Conservation (phyloP, 345 rosid genomes). For the Gossypium arboreum region DNA sequence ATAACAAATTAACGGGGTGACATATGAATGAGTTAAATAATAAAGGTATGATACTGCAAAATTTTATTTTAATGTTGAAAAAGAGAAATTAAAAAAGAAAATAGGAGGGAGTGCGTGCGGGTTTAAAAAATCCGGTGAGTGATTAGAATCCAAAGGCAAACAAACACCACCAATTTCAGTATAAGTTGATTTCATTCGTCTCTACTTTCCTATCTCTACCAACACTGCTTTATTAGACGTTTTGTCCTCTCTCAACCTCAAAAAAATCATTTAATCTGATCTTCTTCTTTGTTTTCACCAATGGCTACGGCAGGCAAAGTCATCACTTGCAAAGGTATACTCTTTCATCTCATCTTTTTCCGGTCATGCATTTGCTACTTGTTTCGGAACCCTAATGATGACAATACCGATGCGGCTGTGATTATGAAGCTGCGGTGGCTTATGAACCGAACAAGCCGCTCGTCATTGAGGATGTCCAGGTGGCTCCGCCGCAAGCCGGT, state of each 20-base stretch:
- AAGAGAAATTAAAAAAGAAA: no score
- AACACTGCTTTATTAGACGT: background rate
- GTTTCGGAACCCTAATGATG: background rate
- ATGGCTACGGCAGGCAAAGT: conserved; percentile 81
- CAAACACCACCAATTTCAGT: background rate
- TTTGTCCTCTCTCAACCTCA: background rate
- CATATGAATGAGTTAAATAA: no score
- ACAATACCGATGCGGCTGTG: background rate
- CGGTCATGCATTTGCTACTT: background rate
- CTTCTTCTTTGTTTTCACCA: conserved; percentile 9
- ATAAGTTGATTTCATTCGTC: background rate
- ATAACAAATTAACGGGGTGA: no score
- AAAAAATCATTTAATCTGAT: background rate
- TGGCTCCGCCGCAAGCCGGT: conserved; percentile 93
- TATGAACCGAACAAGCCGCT: conserved; percentile 90
- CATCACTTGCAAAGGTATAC: conserved; percentile 90
- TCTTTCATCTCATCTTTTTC: background rate
- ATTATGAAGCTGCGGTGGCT: conserved; percentile 80
- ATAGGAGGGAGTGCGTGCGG: background rate
- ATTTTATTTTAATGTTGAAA: no score
- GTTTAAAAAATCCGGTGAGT: background rate
- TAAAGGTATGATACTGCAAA: no score
- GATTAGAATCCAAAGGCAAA: background rate
- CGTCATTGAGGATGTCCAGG: conserved; percentile 81
- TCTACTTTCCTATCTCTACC: background rate